phyloP scores from a whole-genome alignment of 768 basidiomycete species.

The Leccinum variicolor region DNA sequence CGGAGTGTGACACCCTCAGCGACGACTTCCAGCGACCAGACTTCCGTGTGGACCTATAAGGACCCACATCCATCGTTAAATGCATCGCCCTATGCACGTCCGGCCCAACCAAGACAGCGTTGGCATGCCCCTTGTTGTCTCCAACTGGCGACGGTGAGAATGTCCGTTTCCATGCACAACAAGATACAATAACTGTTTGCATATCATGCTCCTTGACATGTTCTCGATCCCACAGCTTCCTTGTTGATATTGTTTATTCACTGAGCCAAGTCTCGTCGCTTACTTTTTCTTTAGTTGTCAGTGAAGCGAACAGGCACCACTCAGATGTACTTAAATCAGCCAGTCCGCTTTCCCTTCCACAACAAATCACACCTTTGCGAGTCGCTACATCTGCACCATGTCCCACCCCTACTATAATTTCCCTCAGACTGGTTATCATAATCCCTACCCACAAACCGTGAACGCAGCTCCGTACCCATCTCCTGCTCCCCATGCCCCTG shows the following conservation, averaged over 20 bases:
- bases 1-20: too few species aligned
- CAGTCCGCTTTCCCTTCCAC: background rate
- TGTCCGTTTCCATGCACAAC: background rate
- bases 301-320: too few species aligned
- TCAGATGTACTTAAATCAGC: background rate
- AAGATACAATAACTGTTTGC: constrained; percentile 5
- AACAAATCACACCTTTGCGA: background rate
- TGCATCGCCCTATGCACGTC: background rate
- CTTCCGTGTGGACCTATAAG: too few species aligned
- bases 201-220: background rate
- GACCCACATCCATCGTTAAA: background rate
- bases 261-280: background rate
- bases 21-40: too few species aligned
- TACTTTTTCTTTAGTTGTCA: too few species aligned
- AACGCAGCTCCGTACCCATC: background rate
- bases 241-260: background rate
- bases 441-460: background rate
- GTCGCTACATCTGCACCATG: constrained; percentile 7
- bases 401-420: background rate
- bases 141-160: background rate
- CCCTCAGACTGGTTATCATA: background rate
- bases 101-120: background rate
- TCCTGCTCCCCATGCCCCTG: background rate
- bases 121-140: background rate
- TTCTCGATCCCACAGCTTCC: background rate